phyloP scores from a whole-genome alignment of 768 basidiomycete genomes.

The Serendipita sp. region DNA sequence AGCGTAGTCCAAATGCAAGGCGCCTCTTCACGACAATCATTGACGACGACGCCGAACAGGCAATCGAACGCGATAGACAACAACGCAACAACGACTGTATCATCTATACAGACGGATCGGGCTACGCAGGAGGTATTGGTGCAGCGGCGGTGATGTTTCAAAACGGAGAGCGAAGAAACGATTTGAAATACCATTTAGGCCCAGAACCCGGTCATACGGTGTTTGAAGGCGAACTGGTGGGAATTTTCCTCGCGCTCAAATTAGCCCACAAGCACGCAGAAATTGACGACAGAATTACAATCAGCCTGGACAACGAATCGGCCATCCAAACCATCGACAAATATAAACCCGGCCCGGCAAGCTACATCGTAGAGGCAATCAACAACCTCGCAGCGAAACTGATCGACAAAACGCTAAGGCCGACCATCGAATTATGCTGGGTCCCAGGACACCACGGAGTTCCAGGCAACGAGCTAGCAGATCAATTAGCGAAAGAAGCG shows the following conservation, averaged over 20 bases:
- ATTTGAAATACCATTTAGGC: not conserved
- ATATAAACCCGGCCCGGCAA: not conserved
- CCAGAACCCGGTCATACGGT: not conserved
- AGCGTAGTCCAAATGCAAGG: not conserved
- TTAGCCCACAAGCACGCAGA: too few species aligned
- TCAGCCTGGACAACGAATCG: not conserved
- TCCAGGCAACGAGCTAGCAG: constrained; percentile 11
- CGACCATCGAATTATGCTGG: constrained; percentile 8
- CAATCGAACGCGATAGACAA: not conserved
- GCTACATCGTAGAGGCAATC: not conserved
- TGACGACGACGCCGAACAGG: not conserved
- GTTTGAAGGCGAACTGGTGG: constrained; percentile 4
- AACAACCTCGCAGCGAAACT: not conserved
- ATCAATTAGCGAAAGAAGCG: constrained; percentile 10
- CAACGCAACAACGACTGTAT: not conserved
- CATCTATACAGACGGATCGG: constrained; percentile 7
- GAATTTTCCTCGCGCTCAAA: not conserved
- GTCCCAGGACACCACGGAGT: constrained; percentile 12
- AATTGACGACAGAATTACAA: too few species aligned
- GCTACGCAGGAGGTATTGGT: constrained; percentile 9
- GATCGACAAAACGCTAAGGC: not conserved
- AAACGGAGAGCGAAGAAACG: not conserved
- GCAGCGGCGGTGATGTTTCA: constrained; percentile 9
- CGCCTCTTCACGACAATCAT: not conserved
- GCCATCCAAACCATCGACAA: not conserved